Percentiles rank a stretch among this genome's conserved stretches.
These are phyloP conservation scores for Nitzschia sp. DNA, from an alignment of 108 stramenopile species.

Conservation along the genomic window DNA sequence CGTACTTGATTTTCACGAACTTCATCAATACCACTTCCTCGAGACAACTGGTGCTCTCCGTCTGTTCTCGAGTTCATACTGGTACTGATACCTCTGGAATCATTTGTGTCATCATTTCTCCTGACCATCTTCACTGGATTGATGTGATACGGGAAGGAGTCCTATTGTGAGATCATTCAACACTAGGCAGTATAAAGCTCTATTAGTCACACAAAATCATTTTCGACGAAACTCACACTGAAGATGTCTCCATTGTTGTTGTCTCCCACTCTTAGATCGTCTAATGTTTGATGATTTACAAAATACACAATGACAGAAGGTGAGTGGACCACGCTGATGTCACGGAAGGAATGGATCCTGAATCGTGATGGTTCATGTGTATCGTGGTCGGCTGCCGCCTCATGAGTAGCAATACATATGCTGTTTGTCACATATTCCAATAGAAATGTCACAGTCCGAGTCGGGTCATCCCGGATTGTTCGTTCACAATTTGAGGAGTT, in stretches of 20 bases:
- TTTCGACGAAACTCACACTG: constrained; percentile 2
- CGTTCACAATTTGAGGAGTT: too few relatives aligned
- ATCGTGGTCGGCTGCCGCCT: background rate
- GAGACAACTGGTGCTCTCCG: too few relatives aligned
- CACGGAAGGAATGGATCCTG: background rate
- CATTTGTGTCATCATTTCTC: too few relatives aligned
- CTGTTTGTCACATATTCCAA: too few relatives aligned
- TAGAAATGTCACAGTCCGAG: too few relatives aligned
- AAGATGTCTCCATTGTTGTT: background rate
- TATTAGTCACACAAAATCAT: background rate
- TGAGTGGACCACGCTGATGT: constrained; percentile 1
- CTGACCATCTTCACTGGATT: background rate
- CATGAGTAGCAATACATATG: too few relatives aligned
- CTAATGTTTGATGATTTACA: background rate
- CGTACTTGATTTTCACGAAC: too few relatives aligned
- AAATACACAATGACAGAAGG: background rate
- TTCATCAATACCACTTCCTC: too few relatives aligned
- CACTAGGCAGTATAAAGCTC: background rate
- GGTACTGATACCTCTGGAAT: too few relatives aligned
- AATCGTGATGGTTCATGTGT: constrained; percentile 4
- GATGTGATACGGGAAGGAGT: background rate
- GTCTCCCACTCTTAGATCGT: background rate
- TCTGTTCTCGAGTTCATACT: too few relatives aligned
- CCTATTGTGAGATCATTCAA: background rate
- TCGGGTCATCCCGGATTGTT: too few relatives aligned